A percentile compares a stretch with the other conserved stretches of the same genome.
Conservation (phyloP, 169 alveolate genomes). For the Perkinsus olseni region DNA sequence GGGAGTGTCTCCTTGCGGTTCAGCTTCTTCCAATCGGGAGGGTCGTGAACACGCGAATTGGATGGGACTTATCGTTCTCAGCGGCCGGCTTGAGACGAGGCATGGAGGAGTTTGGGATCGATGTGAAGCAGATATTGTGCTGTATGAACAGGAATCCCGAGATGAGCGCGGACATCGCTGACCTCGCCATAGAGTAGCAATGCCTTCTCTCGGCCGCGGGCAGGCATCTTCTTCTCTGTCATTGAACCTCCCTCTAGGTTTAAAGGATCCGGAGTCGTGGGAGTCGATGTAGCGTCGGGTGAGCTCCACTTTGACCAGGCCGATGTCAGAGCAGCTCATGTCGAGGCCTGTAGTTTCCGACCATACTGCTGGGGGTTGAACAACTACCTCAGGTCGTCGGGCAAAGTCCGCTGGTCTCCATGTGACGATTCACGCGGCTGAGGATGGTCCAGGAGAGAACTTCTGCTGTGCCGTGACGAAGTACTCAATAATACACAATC, state of each 20-base stretch:
- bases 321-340: neutral
- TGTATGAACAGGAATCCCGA: neutral
- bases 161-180: neutral
- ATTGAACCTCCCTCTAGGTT: neutral
- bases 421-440: neutral
- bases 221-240: no score
- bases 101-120: neutral
- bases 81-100: neutral
- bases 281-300: neutral
- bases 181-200: neutral
- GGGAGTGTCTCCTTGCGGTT: no score
- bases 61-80: no score
- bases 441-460: neutral
- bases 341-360: neutral
- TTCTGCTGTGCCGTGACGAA: neutral
- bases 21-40: no score
- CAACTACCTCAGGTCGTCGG: neutral
- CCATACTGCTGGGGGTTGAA: neutral
- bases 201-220: no score
- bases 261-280: neutral
- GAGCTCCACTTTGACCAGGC: neutral
- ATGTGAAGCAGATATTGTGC: neutral
- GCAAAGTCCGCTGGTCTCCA: neutral
- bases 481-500: no score
- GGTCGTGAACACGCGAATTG: no score